Percentiles rank a stretch among this genome's conserved stretches.
These are phyloP conservation scores for Teratosphaeria viscida DNA, from an alignment of 2,329 filamentous ascomycete species.

Conservation along the genomic window DNA sequence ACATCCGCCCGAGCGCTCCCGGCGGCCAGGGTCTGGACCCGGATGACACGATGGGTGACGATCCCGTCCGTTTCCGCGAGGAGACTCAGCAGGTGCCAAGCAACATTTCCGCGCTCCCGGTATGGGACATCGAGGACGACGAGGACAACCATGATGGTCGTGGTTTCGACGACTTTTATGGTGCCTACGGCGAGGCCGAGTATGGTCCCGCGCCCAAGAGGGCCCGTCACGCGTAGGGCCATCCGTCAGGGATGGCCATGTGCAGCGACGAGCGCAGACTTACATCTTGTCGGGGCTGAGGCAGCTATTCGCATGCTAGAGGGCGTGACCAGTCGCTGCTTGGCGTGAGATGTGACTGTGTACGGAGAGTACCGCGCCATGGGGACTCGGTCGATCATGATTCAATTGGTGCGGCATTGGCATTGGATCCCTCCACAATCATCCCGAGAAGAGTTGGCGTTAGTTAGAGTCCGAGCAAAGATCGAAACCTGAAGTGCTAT, in stretches of 20 bases:
- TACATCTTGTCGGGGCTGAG: background rate
- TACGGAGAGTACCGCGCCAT: background rate
- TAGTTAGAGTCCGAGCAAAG: too few relatives aligned
- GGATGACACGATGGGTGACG: background rate
- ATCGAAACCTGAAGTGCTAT: too few relatives aligned
- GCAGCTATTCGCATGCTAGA: background rate
- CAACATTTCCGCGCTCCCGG: background rate
- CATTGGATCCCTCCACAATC: background rate
- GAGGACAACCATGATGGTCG: background rate
- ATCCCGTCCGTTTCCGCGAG: too few relatives aligned
- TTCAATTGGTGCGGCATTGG: background rate
- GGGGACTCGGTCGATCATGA: too few relatives aligned
- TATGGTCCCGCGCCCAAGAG: background rate
- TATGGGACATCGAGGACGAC: background rate
- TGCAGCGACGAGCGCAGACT: background rate
- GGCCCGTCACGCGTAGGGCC: background rate
- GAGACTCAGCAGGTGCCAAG: background rate
- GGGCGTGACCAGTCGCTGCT: background rate
- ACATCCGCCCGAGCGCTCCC: background rate
- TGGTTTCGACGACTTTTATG: background rate
- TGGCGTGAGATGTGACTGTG: background rate
- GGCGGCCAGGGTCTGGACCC: background rate
- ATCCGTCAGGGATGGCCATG: background rate
- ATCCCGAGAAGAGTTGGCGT: too few relatives aligned
- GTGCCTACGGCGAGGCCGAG: background rate